Evolutionary conservation across 257 asterid genomes (phyloP).

Genomic region (Solanum chilense): DNA sequence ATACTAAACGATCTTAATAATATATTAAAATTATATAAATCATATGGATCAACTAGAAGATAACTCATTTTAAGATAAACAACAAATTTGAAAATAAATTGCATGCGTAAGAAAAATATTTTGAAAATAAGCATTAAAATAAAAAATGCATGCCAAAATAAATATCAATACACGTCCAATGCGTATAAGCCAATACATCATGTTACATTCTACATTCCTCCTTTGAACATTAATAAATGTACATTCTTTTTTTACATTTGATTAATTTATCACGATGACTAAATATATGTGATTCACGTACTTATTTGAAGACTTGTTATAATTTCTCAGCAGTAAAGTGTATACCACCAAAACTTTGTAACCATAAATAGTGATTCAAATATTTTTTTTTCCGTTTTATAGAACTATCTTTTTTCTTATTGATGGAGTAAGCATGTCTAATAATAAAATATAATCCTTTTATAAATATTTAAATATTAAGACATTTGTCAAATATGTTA

Average conservation of each 20-base stretch:
- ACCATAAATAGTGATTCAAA: constrained; percentile 28
- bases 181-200: constrained; percentile 16
- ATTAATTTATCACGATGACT: constrained; percentile 37
- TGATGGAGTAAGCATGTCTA: too few relatives aligned
- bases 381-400: background rate
- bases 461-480: too few relatives aligned
- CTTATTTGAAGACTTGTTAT: constrained; percentile 20
- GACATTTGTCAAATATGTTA: too few relatives aligned
- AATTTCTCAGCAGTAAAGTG: constrained; percentile 32
- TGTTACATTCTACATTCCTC: constrained; percentile 36
- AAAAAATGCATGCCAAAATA: constrained; percentile 28
- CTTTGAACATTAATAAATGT: constrained; percentile 24
- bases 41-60: background rate
- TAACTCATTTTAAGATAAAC: background rate
- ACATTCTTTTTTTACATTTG: constrained; percentile 20
- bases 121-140: background rate
- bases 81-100: background rate
- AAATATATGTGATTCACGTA: constrained; percentile 13
- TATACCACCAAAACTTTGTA: constrained; percentile 30
- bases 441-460: too few relatives aligned
- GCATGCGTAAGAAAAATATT: background rate
- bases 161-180: constrained; percentile 31
- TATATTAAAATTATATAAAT: background rate
- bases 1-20: background rate
- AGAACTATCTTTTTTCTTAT: too few relatives aligned